Evolutionary conservation across 1,139 yeast genomes (phyloP), one percentile per base, ranked within the genome.

Genomic region (Blastobotrys malaysiensis): DNA sequence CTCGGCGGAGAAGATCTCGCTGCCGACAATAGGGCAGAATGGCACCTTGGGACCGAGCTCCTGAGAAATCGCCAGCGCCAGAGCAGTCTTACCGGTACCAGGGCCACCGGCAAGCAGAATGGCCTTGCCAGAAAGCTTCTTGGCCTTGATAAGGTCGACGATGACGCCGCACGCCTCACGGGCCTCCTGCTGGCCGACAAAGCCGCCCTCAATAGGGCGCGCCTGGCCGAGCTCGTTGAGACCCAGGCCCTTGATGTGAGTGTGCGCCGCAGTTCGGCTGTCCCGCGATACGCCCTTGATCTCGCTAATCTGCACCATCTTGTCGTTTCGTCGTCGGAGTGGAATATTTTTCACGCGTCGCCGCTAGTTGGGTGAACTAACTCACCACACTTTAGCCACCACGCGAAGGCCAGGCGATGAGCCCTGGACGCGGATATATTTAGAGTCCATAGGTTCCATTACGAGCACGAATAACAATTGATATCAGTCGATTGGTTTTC

Each of bases 1-100:
- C 71, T 93, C 99, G 3, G 96, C 96, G n/a, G 96, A 87, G 70
- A 85, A 93, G 61, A 93, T 77, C 71, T 93, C 99, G 54, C 91
- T 83, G 22, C 99, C 99, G 31, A 95, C 99, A 66, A 93, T 86
- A 5, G 99, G 99, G 69, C 97, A 91, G 69, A 93, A 93, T 49
- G 99, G 99, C 53, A 93, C 99, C 67, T 93, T 93, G 47, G 99
- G 97, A 1, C 99, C 99, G 63, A 93, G 77, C 70, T 93, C 99
- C 69, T 93, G 99, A 1, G 98, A 88, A 55, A 95, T 85, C 1
- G 98, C 99, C 56, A 95, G 75, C 0, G 99, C 98, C 66, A 93
- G 77, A 0, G 99, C 99, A 0, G 99, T 93, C 72, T 93, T 93
- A 67, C 99, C 99, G 3, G 98, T 91, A 2, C 98, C 98, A 16